phyloP scores from a whole-genome alignment of 202 grass and related monocot species.

The Schoenoplectus triqueter region DNA sequence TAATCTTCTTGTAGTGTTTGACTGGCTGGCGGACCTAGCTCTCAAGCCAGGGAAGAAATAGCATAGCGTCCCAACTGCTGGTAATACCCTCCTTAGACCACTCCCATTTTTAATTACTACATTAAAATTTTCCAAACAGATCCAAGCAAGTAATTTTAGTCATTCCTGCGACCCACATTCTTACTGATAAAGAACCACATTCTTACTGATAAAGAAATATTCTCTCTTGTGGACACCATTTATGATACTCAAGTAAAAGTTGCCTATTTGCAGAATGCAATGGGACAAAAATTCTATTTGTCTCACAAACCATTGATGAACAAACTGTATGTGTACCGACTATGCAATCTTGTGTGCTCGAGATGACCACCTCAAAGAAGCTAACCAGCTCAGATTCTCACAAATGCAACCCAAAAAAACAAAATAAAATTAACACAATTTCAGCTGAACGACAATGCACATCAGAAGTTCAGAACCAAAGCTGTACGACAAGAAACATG shows the following conservation, averaged over 20 bases:
- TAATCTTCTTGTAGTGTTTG: constrained; percentile 95
- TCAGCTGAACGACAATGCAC: neutral
- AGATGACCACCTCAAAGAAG: neutral
- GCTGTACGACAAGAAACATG: neutral
- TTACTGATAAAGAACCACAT: neutral
- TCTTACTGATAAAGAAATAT: neutral
- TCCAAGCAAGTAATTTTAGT: neutral
- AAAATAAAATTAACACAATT: neutral
- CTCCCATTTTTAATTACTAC: constrained; percentile 63
- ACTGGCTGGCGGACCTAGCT: constrained; percentile 84
- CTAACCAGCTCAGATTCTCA: neutral
- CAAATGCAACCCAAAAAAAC: neutral
- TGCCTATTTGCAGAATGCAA: constrained; percentile 15
- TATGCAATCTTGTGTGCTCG: neutral
- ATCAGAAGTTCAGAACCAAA: constrained; percentile 16
- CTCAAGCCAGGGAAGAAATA: constrained; percentile 79
- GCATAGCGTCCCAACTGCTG: constrained; percentile 66
- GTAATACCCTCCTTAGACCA: constrained; percentile 68
- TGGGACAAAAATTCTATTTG: constrained; percentile 5
- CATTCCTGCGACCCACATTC: constrained; percentile 1
- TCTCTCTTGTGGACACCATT: neutral
- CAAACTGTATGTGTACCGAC: neutral
- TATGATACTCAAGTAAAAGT: neutral
- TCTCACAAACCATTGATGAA: neutral
- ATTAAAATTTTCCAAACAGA: constrained; percentile 23